Conservation (phyloP, 768 basidiomycete genomes). For the Leccinum pellstonianum region DNA sequence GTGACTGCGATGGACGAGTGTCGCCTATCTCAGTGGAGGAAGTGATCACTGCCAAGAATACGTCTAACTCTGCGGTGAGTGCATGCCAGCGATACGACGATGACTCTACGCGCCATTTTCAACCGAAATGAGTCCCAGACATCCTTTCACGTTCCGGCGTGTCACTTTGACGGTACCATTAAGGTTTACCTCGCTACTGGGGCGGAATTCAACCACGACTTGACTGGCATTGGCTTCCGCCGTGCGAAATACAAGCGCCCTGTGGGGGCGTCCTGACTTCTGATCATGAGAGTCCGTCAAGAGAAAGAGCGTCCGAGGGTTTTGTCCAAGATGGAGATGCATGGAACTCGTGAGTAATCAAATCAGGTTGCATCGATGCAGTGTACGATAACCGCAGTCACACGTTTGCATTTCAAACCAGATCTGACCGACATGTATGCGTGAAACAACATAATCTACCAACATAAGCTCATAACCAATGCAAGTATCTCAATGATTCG, state of each 20-base stretch:
- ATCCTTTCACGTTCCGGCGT: slow-evolving; percentile 75
- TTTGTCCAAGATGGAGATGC: slow-evolving; percentile 72
- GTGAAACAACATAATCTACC: slow-evolving; percentile 2
- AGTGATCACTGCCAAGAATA: slow-evolving; percentile 83
- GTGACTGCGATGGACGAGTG: slow-evolving; percentile 55
- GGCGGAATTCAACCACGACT: slow-evolving; percentile 85
- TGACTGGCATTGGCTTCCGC: slow-evolving; percentile 52
- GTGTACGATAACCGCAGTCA: neutral
- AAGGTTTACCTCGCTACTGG: slow-evolving; percentile 69
- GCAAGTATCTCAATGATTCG: neutral
- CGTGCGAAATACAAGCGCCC: slow-evolving; percentile 72
- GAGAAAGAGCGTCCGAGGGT: slow-evolving; percentile 70
- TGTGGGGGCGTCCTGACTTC: slow-evolving; percentile 53
- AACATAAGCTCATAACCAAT: slow-evolving; percentile 1
- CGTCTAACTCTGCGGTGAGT: slow-evolving; percentile 46
- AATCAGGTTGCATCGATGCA: neutral
- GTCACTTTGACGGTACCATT: slow-evolving; percentile 62
- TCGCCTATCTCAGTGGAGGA: slow-evolving; percentile 75
- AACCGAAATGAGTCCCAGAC: slow-evolving; percentile 76
- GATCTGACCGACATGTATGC: neutral
- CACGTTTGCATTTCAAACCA: too few species aligned
- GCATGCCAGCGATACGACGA: neutral
- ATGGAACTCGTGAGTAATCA: slow-evolving; percentile 38
- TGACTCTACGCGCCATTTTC: slow-evolving; percentile 53
- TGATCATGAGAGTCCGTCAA: slow-evolving; percentile 70